Conservation (phyloP, 1,284 basidiomycete species). For the Moesziomyces globuligerus region DNA sequence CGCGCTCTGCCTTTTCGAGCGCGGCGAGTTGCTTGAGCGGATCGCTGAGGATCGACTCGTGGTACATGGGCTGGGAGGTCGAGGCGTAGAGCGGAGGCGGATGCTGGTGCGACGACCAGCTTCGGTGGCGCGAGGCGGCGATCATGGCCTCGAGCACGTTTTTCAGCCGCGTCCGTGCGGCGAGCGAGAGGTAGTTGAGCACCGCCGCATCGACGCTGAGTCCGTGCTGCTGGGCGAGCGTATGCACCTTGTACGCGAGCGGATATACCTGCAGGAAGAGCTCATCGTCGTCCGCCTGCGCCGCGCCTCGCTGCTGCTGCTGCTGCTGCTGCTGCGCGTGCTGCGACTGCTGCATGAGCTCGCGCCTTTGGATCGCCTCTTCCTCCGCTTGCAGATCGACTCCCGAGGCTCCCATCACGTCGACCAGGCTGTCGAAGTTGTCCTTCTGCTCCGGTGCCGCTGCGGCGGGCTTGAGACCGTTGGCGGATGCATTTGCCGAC, state of each 20-base stretch:
- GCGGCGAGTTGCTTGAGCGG: constrained; percentile 59
- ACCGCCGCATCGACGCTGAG: constrained; percentile 62
- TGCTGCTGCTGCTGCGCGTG: constrained; percentile 16
- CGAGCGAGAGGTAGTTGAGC: constrained; percentile 63
- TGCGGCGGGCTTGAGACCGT: constrained; percentile 10
- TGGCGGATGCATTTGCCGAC: constrained; percentile 6
- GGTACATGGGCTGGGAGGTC: constrained; percentile 49
- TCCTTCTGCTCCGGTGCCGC: constrained; percentile 31
- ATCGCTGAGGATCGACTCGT: constrained; percentile 59
- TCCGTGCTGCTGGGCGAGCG: constrained; percentile 54
- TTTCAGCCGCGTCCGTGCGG: constrained; percentile 59
- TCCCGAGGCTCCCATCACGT: constrained; percentile 61
- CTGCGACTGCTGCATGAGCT: constrained; percentile 45
- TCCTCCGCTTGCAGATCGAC: constrained; percentile 64
- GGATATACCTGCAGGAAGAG: constrained; percentile 60
- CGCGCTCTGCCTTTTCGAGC: constrained; percentile 64
- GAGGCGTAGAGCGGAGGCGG: constrained; percentile 49
- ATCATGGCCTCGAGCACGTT: constrained; percentile 65
- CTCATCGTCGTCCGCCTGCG: constrained; percentile 45
- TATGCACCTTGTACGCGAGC: constrained; percentile 59
- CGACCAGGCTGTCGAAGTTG: constrained; percentile 58
- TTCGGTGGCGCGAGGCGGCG: constrained; percentile 59
- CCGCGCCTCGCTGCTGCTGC: too few species aligned
- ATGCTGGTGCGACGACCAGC: constrained; percentile 62
- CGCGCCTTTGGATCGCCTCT: constrained; percentile 57